Evolutionary conservation across 768 basidiomycete species (phyloP).

Genomic region (Mycena belliarum): DNA sequence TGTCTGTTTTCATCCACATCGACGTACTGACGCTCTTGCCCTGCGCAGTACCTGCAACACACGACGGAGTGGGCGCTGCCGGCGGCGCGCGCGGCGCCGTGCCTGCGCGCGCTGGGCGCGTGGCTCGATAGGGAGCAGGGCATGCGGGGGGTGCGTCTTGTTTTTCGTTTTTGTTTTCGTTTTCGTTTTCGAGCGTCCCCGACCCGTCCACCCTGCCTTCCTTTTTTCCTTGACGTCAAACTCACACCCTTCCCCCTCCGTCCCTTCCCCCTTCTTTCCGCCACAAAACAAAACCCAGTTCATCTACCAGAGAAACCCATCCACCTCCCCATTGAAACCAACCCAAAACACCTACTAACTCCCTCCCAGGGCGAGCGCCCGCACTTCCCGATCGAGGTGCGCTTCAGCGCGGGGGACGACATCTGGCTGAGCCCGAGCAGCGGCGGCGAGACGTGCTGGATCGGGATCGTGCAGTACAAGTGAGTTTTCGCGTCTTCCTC

Average conservation of each 20-base stretch:
- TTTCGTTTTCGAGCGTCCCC: background rate
- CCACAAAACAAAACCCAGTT: constrained; percentile 67
- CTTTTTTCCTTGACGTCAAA: background rate
- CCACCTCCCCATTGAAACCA: no score
- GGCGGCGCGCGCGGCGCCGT: constrained; percentile 60
- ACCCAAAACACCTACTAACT: background rate
- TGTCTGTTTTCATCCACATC: no score
- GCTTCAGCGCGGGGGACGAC: constrained; percentile 86
- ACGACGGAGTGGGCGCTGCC: constrained; percentile 97
- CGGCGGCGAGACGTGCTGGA: constrained; percentile 82
- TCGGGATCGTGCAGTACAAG: constrained; percentile 98
- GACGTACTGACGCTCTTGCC: background rate
- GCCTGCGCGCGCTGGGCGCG: constrained; percentile 66
- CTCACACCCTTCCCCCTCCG: background rate
- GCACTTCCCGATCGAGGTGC: constrained; percentile 92
- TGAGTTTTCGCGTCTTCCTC: constrained; percentile 39
- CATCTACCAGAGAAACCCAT: no score
- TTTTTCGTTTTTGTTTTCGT: background rate
- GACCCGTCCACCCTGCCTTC: background rate
- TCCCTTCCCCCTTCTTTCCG: background rate
- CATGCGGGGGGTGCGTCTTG: background rate
- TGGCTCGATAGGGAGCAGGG: constrained; percentile 70
- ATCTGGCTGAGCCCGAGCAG: constrained; percentile 93
- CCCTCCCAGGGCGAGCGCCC: constrained; percentile 72
- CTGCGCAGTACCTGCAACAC: constrained; percentile 82